These are phyloP conservation scores for Ascomycota sp. DNA, from an alignment of 2,329 filamentous ascomycete species.

Conservation along the genomic window DNA sequence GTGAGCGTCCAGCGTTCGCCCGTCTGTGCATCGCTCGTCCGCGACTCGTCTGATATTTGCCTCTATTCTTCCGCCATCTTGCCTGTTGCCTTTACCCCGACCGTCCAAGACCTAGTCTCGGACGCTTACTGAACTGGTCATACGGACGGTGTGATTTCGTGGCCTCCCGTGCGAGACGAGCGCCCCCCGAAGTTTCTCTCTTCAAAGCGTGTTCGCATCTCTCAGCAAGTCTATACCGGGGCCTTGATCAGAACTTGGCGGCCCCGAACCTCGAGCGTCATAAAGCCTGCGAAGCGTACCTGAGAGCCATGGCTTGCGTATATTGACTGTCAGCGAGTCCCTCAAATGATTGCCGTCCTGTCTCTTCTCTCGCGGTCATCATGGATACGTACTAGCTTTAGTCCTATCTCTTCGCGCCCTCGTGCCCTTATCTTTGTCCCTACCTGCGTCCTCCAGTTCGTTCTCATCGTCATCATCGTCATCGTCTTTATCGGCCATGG, in stretches of 20 bases:
- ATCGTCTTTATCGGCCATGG: too few species aligned
- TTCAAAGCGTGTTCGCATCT: slow-evolving; percentile 9
- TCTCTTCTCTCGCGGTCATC: not conserved
- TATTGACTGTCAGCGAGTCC: slow-evolving; percentile 11
- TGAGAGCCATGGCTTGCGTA: slow-evolving; percentile 28
- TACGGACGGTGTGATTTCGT: too few species aligned
- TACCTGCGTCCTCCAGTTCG: slow-evolving; percentile 18
- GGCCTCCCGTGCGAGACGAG: too few species aligned
- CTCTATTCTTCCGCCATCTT: too few species aligned
- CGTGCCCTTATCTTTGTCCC: slow-evolving; percentile 22
- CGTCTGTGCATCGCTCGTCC: too few species aligned
- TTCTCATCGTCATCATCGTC: slow-evolving; percentile 21
- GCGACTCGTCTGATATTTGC: too few species aligned
- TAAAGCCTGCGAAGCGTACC: slow-evolving; percentile 56
- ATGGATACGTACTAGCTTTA: slow-evolving; percentile 24
- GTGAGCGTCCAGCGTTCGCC: too few species aligned
- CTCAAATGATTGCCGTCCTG: slow-evolving; percentile 18
- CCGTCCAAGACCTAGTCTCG: too few species aligned
- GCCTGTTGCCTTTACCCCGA: too few species aligned
- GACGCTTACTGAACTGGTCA: too few species aligned
- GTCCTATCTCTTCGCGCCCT: slow-evolving; percentile 21
- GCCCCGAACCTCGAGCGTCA: slow-evolving; percentile 54
- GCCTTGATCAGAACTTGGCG: slow-evolving; percentile 58
- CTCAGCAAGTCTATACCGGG: slow-evolving; percentile 43
- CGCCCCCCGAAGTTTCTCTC: too few species aligned